These are phyloP conservation scores for Globisporangium carolinianum DNA, from an alignment of 352 stramenopile species.

Conservation along the genomic window DNA sequence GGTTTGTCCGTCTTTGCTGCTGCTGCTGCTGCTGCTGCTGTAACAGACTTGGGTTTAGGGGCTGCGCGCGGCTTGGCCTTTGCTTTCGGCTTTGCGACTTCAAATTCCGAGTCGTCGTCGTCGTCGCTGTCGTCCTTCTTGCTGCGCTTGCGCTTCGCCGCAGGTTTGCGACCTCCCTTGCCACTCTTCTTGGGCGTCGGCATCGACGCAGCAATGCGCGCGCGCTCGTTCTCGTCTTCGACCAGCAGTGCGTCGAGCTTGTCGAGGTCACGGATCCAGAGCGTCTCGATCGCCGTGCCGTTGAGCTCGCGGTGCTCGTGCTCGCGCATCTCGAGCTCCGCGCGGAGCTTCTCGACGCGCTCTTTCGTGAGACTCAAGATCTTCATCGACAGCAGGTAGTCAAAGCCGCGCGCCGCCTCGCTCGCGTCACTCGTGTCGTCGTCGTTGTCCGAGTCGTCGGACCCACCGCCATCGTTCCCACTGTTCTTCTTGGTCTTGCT, in stretches of 20 bases:
- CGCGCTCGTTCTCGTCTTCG: slow-evolving; percentile 57
- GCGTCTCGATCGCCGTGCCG: slow-evolving; percentile 75
- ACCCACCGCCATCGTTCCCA: slow-evolving; percentile 12
- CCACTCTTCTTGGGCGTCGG: slow-evolving; percentile 52
- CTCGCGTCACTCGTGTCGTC: slow-evolving; percentile 24
- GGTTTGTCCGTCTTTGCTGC: slow-evolving; percentile 14
- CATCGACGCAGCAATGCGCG: slow-evolving; percentile 43
- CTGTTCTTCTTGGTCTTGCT: slow-evolving; percentile 47
- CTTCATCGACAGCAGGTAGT: slow-evolving; percentile 96
- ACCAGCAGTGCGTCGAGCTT: slow-evolving; percentile 66
- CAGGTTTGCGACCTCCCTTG: slow-evolving; percentile 25
- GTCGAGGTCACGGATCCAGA: slow-evolving; percentile 94
- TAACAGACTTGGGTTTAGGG: slow-evolving; percentile 17
- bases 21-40: slow-evolving; percentile 20
- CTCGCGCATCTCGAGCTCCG: slow-evolving; percentile 84
- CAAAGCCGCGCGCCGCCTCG: slow-evolving; percentile 67
- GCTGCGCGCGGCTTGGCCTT: slow-evolving; percentile 42
- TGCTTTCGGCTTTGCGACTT: slow-evolving; percentile 27
- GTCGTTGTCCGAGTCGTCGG: slow-evolving; percentile 45
- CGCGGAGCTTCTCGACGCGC: slow-evolving; percentile 86
- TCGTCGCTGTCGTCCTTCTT: slow-evolving; percentile 34
- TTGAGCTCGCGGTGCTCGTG: slow-evolving; percentile 79
- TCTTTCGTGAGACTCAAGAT: slow-evolving; percentile 93
- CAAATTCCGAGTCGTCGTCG: slow-evolving; percentile 65
- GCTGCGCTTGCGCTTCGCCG: slow-evolving; percentile 47